Percentiles rank a stretch among this genome's conserved stretches.
phyloP scores from a whole-genome alignment of 371 early-diverging fungal species.

The Neoconidiobolus thromboides region DNA sequence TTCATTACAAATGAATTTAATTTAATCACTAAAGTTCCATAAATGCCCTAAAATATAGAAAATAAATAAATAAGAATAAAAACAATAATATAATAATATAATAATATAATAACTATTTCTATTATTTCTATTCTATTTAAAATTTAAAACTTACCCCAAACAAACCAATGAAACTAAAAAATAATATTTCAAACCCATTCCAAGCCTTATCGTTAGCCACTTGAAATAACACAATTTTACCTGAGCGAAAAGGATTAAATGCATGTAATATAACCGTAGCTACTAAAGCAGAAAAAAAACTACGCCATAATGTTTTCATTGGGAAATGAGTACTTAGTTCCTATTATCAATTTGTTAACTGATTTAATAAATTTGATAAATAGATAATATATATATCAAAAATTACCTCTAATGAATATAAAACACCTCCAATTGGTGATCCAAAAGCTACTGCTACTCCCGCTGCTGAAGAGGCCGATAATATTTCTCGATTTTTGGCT shows the following conservation, averaged over 20 bases:
- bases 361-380: not conserved
- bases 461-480: slow-evolving; percentile 84
- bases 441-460: slow-evolving; percentile 93
- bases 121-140: too few species aligned
- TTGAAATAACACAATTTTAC: slow-evolving; percentile 86
- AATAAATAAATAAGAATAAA: slow-evolving; percentile 18
- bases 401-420: slow-evolving; percentile 71
- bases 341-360: not conserved
- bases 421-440: slow-evolving; percentile 88
- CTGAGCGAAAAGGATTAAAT: slow-evolving; percentile 83
- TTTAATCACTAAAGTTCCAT: slow-evolving; percentile 61
- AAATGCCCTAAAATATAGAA: slow-evolving; percentile 39
- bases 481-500: slow-evolving; percentile 75
- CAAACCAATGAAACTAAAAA: slow-evolving; percentile 16
- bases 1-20: slow-evolving; percentile 43
- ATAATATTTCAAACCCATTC: slow-evolving; percentile 51
- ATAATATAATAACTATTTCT: too few species aligned
- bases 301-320: slow-evolving; percentile 83
- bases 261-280: slow-evolving; percentile 70
- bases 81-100: not conserved
- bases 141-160: slow-evolving; percentile 14
- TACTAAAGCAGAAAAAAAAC: slow-evolving; percentile 81
- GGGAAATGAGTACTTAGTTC: slow-evolving; percentile 92
- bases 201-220: slow-evolving; percentile 80
- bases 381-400: not conserved